phyloP scores from a whole-genome alignment of 2,329 filamentous ascomycete species.

The Ophiosphaerella korrae region DNA sequence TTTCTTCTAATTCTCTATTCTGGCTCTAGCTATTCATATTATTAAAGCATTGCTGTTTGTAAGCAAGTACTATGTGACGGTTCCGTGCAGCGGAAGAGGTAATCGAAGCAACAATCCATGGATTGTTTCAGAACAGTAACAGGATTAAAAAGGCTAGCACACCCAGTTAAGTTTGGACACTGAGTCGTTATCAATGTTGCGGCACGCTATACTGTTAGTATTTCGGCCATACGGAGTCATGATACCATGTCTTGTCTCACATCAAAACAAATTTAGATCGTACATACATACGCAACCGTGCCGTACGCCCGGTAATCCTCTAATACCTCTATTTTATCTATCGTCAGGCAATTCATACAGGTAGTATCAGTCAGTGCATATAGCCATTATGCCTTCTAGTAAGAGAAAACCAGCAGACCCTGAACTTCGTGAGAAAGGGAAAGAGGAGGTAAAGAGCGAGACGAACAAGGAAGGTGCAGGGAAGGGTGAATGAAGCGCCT shows the following conservation, averaged over 20 bases:
- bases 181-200: background rate
- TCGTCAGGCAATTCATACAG: background rate
- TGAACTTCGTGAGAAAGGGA: conserved; percentile 52
- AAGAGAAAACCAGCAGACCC: conserved; percentile 55
- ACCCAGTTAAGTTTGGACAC: no score
- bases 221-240: conserved; percentile 13
- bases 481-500: conserved; percentile 55
- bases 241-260: conserved; percentile 23
- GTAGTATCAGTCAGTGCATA: background rate
- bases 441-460: conserved; percentile 53
- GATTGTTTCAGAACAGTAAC: no score
- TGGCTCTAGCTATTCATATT: no score
- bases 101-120: no score
- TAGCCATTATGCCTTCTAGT: conserved; percentile 45
- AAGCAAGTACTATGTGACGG: no score
- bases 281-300: conserved; percentile 11
- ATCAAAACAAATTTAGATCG: conserved; percentile 22
- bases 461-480: conserved; percentile 53
- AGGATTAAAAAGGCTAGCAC: no score
- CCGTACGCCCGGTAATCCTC: background rate
- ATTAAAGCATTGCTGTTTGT: no score
- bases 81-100: no score
- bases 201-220: background rate
- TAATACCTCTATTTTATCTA: background rate
- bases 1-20: no score